Evolutionary conservation across 306 rosid species (phyloP), one percentile per base, ranked within the genome.

Genomic region (Datisca glomerata): DNA sequence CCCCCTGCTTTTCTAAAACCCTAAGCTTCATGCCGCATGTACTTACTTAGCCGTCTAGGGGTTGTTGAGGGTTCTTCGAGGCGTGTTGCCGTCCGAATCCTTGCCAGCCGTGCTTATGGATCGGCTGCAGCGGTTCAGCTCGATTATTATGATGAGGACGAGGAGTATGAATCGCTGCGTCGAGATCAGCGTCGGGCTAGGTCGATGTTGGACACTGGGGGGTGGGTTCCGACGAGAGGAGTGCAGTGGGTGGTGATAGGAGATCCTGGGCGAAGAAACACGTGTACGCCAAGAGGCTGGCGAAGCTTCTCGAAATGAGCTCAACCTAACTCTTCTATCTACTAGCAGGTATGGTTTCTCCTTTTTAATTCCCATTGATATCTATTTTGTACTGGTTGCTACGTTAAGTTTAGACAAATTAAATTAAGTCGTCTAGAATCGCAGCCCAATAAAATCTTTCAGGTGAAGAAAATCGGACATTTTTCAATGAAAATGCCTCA

Each of bases 191-290:
- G 18, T 34, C 35, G 21, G 34, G 33, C 52, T 21, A 61, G 46
- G 41, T 36, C 54, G 43, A 43, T 64, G 83, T 53, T 47, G 7
- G 86, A 75, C 44, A 8, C 78, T 4, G 78, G 68, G n/a, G 78
- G 85, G 12, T 75, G 66, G 36, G 40, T 68, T 12, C 94, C 85
- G 4, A 64, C 46, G 35, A 78, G 92, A 56, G 96, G 98, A 8
- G 72, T 91, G 7, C 96, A 80, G 51, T 91, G 98, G 98, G 96
- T 75, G 38, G 56, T 84, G 75, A 75, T 91, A 0, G 98, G 98
- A 0, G 78, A 91, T 45, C 75, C 85, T 1, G 75, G 2, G 67
- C 63, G 2, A 81, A 60, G 74, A 75, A 86, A 43, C 84, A 69
- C 54, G 21, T 59, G 4, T 84, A 80, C 55, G 85, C 94, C 0